These are phyloP conservation scores for Nicotiana rustica DNA, from an alignment of 305 asterid genomes.

Conservation along the genomic window DNA sequence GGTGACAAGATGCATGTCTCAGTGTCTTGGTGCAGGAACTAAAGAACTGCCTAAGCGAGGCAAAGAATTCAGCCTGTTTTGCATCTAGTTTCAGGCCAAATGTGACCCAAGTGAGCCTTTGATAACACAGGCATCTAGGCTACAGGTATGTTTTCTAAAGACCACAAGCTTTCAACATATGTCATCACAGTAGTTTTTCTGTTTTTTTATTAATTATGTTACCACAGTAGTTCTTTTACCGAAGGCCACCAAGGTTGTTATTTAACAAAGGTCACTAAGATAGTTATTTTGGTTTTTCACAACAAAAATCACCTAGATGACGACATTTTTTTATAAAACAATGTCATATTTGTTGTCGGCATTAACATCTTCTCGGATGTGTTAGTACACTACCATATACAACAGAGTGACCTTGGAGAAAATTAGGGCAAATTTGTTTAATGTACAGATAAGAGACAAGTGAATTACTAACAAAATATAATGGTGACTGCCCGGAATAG, in stretches of 20 bases:
- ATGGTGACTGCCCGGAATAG: neutral
- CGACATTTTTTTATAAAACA: neutral
- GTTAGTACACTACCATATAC: neutral
- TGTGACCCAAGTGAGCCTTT: slow-evolving; percentile 1
- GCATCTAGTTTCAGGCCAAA: neutral
- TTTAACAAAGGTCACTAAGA: slow-evolving; percentile 15
- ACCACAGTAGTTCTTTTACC: slow-evolving; percentile 19
- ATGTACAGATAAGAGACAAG: neutral
- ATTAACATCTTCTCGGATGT: neutral
- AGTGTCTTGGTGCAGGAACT: slow-evolving; percentile 13
- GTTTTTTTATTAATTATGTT: neutral
- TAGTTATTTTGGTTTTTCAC: slow-evolving; percentile 22
- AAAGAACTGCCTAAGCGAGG: slow-evolving; percentile 2
- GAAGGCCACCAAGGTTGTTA: neutral
- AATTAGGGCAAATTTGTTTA: neutral
- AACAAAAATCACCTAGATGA: slow-evolving; percentile 4
- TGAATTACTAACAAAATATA: neutral
- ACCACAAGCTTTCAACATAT: neutral
- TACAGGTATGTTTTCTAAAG: neutral
- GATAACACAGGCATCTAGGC: slow-evolving; percentile 12
- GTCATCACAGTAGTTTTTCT: neutral
- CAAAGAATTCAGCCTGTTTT: slow-evolving; percentile 1
- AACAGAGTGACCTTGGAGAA: too few relatives aligned
- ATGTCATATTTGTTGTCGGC: neutral
- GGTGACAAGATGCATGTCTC: neutral